Evolutionary conservation across 2,329 filamentous ascomycete species (phyloP), one percentile per base, ranked within the genome.

Genomic region (Cryphonectria japonica): DNA sequence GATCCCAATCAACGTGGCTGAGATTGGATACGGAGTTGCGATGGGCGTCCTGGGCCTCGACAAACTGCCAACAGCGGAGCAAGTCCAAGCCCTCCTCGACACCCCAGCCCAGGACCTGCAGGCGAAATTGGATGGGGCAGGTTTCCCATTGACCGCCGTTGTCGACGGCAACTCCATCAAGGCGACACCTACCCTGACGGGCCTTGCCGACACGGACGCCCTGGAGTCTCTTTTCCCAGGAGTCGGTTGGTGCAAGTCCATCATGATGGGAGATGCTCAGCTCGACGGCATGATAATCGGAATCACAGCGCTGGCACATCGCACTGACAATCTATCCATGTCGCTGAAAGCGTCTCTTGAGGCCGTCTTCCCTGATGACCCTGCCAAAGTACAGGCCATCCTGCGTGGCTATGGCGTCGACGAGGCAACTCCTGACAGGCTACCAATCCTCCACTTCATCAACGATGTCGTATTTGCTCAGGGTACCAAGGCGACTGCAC

Each of bases 1-100:
- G 5, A 54, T 68, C 7, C 69, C 69, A 2, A 7, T 32, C 7
- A 37, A 59, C 8, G 67, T 71, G 3, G 54, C 71, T 16, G 69
- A 73, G 34, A 52, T 59, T 19, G 69, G 64, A 22, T 73, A 69
- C 32, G 50, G 63, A 19, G 50, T 71, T 11, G 76, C 89, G 86
- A 74, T 89, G 85, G n/a, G 85, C 83, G 26, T 76, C 75, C 75
- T 89, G 83, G 43, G 84, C 78, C 70, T 87, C 80, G 62, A 87
- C 83, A 59, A 88, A 81, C 73, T 86, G 82, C 52, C 84, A 82
- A 2, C 86, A 86, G 71, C 84, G 82, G n/a, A 85, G 74, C 67
- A 86, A 11, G 69, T 75, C 26, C 63, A 76, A 29, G 57, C 66
- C 13, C 69, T 75, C 11, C 69, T 74, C 9, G 60, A 54, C 26